Evolutionary conservation across 2,329 filamentous ascomycete species (phyloP).

Genomic region (Ophiocordyceps camponoti-rufipedis): DNA sequence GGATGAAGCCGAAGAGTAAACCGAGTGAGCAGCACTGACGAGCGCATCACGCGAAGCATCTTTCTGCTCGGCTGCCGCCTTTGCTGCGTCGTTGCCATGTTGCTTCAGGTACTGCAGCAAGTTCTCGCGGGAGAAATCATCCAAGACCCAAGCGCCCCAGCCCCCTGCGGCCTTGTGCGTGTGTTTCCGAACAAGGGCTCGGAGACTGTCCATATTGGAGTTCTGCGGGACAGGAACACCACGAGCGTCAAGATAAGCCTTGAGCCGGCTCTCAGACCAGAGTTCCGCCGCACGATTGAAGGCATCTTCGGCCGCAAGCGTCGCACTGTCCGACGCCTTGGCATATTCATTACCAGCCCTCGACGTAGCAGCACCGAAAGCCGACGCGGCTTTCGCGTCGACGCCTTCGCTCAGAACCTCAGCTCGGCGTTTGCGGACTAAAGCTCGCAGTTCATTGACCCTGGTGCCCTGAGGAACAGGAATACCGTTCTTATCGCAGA

Average conservation of each 20-base stretch:
- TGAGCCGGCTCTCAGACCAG: slow-evolving; percentile 64
- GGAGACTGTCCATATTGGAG: slow-evolving; percentile 53
- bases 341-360: slow-evolving; percentile 61
- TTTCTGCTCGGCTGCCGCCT: slow-evolving; percentile 42
- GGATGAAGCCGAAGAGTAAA: slow-evolving; percentile 39
- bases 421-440: slow-evolving; percentile 75
- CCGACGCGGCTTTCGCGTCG: slow-evolving; percentile 35
- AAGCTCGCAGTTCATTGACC: slow-evolving; percentile 72
- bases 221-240: slow-evolving; percentile 57
- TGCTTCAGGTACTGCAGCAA: slow-evolving; percentile 38
- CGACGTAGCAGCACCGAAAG: slow-evolving; percentile 54
- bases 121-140: slow-evolving; percentile 56
- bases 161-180: slow-evolving; percentile 50
- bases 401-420: slow-evolving; percentile 49
- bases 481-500: slow-evolving; percentile 79
- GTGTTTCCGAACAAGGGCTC: slow-evolving; percentile 56
- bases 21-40: slow-evolving; percentile 42
- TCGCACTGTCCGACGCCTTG: slow-evolving; percentile 52
- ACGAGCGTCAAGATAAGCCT: slow-evolving; percentile 61
- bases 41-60: slow-evolving; percentile 57
- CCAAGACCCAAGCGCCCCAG: slow-evolving; percentile 61
- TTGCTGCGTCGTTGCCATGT: slow-evolving; percentile 34
- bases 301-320: slow-evolving; percentile 41
- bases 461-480: slow-evolving; percentile 78
- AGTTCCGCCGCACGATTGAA: slow-evolving; percentile 43